A percentile compares a stretch with the other conserved stretches of the same genome.
phyloP scores from a whole-genome alignment of 1,284 basidiomycete genomes.

The Ceratobasidium sp. region DNA sequence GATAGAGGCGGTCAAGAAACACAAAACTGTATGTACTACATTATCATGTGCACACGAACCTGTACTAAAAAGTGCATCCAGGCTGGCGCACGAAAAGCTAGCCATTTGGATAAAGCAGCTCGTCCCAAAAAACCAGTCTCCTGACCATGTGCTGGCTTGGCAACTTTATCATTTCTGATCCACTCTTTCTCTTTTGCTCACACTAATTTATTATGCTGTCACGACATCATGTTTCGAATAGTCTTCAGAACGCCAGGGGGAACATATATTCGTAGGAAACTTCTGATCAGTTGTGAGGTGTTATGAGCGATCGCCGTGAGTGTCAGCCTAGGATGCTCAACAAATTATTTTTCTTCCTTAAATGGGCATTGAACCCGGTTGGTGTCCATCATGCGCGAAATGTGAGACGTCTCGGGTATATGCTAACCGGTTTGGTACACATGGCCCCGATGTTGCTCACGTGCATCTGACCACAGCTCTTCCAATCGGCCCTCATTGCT shows the following conservation, averaged over 20 bases:
- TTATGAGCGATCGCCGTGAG: background rate
- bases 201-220: constrained; percentile 24
- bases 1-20: constrained; percentile 19
- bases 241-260: constrained; percentile 34
- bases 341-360: background rate
- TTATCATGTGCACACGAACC: background rate
- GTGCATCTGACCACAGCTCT: constrained; percentile 17
- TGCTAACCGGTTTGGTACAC: constrained; percentile 25
- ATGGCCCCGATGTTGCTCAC: constrained; percentile 36
- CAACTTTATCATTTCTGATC: constrained; percentile 15
- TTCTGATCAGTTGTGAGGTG: constrained; percentile 26
- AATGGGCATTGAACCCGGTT: background rate
- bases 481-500: background rate
- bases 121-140: background rate
- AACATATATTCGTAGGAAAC: constrained; percentile 29
- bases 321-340: background rate
- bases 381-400: background rate
- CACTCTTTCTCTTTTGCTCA: constrained; percentile 12
- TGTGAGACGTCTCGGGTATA: constrained; percentile 13
- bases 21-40: constrained; percentile 19
- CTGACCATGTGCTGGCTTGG: constrained; percentile 4
- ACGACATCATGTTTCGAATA: constrained; percentile 14
- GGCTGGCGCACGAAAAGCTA: background rate
- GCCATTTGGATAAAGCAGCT: background rate
- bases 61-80: background rate